Percentiles rank a stretch among this genome's conserved stretches.
These are phyloP conservation scores for Bocquillonia castaneifolia DNA, from an alignment of 441 rosid genomes.

Conservation along the genomic window DNA sequence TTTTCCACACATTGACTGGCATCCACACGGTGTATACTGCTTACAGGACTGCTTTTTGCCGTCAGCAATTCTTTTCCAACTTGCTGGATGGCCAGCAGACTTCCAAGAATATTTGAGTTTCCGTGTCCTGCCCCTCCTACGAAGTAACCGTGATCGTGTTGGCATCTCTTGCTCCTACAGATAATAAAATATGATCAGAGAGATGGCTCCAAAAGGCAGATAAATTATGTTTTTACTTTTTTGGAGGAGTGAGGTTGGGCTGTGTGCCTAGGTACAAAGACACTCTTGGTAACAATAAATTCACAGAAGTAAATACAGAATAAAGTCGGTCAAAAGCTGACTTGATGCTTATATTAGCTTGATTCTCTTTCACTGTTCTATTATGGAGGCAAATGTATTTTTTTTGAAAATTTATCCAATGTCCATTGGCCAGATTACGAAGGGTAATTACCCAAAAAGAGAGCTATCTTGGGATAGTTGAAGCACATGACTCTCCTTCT, in stretches of 20 bases:
- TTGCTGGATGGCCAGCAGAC: constrained; percentile 67
- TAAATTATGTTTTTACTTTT: too few species aligned
- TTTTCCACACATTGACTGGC: constrained; percentile 75
- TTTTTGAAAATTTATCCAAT: background rate
- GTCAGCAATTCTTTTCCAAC: constrained; percentile 61
- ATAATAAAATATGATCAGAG: constrained; percentile 10
- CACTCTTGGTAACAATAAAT: background rate
- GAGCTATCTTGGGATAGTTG: background rate
- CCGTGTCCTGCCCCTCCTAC: constrained; percentile 62
- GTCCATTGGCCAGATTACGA: background rate
- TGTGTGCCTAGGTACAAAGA: background rate
- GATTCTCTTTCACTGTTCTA: constrained; percentile 5
- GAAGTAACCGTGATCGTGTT: constrained; percentile 44
- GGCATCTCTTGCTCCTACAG: constrained; percentile 60
- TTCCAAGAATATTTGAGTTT: constrained; percentile 82
- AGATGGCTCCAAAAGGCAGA: constrained; percentile 14
- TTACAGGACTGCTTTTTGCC: constrained; percentile 53
- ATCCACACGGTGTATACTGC: constrained; percentile 86
- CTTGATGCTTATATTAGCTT: constrained; percentile 3
- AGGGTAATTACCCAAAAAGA: background rate
- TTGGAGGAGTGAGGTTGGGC: too few species aligned
- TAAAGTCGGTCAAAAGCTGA: background rate
- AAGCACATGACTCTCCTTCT: background rate
- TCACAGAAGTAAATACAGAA: constrained; percentile 13
- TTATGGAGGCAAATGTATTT: background rate